These are phyloP conservation scores for Scenedesmus sp. DNA, from an alignment of 163 green algal species.

Conservation along the genomic window DNA sequence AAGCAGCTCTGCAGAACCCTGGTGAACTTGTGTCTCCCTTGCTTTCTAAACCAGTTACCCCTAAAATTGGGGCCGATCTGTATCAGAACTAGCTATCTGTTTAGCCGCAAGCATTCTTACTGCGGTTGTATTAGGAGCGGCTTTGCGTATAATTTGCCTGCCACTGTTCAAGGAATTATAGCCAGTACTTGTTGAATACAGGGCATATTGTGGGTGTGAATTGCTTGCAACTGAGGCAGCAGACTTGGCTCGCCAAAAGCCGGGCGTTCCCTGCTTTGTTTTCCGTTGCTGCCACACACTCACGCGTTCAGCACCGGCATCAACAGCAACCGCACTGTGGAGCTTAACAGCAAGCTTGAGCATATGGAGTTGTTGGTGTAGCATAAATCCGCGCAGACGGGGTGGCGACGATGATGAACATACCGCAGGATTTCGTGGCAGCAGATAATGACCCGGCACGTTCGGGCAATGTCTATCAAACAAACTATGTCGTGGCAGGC, in stretches of 20 bases:
- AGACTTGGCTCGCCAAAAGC: background rate
- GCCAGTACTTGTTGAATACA: background rate
- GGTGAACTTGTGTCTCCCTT: background rate
- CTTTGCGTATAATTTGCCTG: background rate
- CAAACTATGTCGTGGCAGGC: background rate
- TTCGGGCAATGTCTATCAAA: background rate
- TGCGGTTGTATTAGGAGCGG: background rate
- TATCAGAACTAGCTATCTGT: background rate
- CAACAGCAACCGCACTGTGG: background rate
- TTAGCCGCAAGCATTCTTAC: background rate
- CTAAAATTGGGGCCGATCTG: background rate
- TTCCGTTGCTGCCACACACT: slow-evolving; percentile 8
- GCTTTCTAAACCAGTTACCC: background rate
- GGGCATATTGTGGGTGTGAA: background rate
- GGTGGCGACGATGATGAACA: background rate
- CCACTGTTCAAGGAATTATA: background rate
- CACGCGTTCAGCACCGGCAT: background rate
- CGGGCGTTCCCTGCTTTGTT: background rate
- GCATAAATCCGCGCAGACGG: background rate
- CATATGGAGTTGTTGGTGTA: background rate
- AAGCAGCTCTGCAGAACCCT: background rate
- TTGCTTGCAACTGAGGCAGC: background rate
- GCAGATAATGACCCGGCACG: background rate
- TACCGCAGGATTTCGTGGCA: slow-evolving; percentile 7
- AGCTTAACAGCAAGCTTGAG: background rate